These are phyloP conservation scores for Tulasnella sp. DNA, from an alignment of 768 basidiomycete genomes.

Conservation along the genomic window DNA sequence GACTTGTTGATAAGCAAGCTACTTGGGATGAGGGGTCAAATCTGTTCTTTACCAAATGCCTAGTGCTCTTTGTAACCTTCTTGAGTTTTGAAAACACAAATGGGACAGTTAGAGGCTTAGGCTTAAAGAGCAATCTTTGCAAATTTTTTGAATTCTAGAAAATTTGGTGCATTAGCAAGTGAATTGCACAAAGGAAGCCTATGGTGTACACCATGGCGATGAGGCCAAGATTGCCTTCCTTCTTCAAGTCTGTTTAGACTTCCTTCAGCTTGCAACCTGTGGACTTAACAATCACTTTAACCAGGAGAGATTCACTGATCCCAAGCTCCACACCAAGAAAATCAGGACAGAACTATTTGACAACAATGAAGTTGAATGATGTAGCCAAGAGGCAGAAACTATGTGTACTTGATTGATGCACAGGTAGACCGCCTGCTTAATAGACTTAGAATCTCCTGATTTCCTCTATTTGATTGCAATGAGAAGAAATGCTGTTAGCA, in stretches of 20 bases:
- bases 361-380: conserved; percentile 4
- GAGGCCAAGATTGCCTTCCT: conserved; percentile 87
- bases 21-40: neutral
- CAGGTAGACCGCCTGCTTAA: conserved; percentile 84
- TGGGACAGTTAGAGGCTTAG: conserved; percentile 78
- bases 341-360: conserved; percentile 73
- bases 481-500: conserved; percentile 79
- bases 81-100: conserved; percentile 82
- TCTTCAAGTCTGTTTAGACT: conserved; percentile 87
- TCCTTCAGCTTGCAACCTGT: conserved; percentile 76
- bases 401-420: conserved; percentile 84
- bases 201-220: conserved; percentile 72
- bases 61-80: conserved; percentile 79
- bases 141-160: conserved; percentile 79
- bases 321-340: conserved; percentile 92
- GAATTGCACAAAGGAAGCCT: neutral
- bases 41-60: conserved; percentile 53
- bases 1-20: neutral
- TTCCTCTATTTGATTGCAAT: conserved; percentile 82
- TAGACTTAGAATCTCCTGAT: conserved; percentile 55
- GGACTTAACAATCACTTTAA: conserved; percentile 91
- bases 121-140: conserved; percentile 90
- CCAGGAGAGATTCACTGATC: conserved; percentile 85
- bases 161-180: neutral
- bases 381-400: neutral